These are phyloP conservation scores for Cyanophora paradoxa DNA, from an alignment of 78 protist genomes.

Conservation along the genomic window DNA sequence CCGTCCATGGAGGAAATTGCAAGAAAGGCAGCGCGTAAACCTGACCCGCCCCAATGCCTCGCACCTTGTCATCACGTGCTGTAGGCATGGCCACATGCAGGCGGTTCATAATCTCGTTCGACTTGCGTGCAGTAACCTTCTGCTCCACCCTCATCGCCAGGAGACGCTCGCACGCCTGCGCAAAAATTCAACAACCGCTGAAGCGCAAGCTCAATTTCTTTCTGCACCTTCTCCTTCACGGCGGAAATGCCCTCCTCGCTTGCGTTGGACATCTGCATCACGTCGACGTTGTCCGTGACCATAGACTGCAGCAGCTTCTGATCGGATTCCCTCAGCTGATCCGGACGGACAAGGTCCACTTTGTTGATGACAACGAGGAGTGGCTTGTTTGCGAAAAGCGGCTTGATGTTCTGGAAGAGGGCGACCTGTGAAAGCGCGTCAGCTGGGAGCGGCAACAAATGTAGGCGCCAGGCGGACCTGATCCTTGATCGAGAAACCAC, in stretches of 20 bases:
- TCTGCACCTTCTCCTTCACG: constrained; percentile 61
- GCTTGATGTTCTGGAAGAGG: constrained; percentile 85
- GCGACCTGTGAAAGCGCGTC: too few relatives aligned
- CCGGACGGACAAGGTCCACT: constrained; percentile 62
- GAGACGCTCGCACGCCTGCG: constrained; percentile 80
- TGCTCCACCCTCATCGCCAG: constrained; percentile 69
- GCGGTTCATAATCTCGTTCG: constrained; percentile 30
- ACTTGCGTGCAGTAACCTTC: constrained; percentile 26
- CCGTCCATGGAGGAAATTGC: too few relatives aligned
- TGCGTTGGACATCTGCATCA: constrained; percentile 56
- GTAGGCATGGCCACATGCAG: constrained; percentile 80
- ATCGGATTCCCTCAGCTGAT: constrained; percentile 60
- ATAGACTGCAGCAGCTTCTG: constrained; percentile 25
- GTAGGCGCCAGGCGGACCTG: too few relatives aligned
- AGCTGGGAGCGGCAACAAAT: too few relatives aligned
- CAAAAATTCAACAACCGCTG: too few relatives aligned
- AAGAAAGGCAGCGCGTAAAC: too few relatives aligned
- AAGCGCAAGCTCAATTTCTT: too few relatives aligned
- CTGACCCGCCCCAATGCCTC: too few relatives aligned
- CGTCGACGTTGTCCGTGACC: not conserved
- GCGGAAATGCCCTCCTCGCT: constrained; percentile 77
- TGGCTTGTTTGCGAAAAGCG: constrained; percentile 97
- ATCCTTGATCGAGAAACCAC: constrained; percentile 87
- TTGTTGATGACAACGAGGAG: constrained; percentile 87
- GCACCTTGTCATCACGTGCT: constrained; percentile 54